Evolutionary conservation across 2,329 filamentous ascomycete genomes (phyloP).

Genomic region (Alternaria tenuissima): DNA sequence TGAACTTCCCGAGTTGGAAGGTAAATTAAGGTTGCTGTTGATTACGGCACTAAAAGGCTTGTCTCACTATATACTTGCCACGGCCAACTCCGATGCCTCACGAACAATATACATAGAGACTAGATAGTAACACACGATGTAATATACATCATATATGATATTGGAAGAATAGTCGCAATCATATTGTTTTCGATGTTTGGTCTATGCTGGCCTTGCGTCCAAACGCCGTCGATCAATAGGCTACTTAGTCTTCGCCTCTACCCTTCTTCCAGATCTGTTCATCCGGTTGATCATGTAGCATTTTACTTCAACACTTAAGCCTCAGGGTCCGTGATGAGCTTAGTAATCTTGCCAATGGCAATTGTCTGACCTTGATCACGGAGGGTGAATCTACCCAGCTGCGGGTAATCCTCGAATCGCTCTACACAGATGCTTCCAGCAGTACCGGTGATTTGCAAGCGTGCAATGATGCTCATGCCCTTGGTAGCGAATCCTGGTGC

Average conservation of each 20-base stretch:
- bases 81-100: neutral
- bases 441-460: conserved; percentile 85
- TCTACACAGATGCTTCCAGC: conserved; percentile 91
- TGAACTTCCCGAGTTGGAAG: conserved; percentile 25
- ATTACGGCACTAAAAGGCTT: conserved; percentile 48
- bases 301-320: conserved; percentile 17
- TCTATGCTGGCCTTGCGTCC: conserved; percentile 10
- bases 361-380: conserved; percentile 88
- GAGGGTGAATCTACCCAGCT: conserved; percentile 56
- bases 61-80: conserved; percentile 22
- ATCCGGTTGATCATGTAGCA: neutral
- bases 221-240: conserved; percentile 1
- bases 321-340: conserved; percentile 66
- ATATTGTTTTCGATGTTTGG: conserved; percentile 14
- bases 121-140: neutral
- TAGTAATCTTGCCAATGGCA: conserved; percentile 98
- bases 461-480: conserved; percentile 86
- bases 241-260: neutral
- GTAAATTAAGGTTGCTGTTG: conserved; percentile 39
- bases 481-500: conserved; percentile 89
- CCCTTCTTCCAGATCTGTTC: neutral
- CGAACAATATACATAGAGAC: neutral
- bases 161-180: neutral
- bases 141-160: neutral
- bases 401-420: conserved; percentile 93